A percentile compares a stretch with the other conserved stretches of the same genome.
These are phyloP conservation scores for Naganishia liquefaciens DNA, from an alignment of 1,284 basidiomycete species.

Conservation along the genomic window DNA sequence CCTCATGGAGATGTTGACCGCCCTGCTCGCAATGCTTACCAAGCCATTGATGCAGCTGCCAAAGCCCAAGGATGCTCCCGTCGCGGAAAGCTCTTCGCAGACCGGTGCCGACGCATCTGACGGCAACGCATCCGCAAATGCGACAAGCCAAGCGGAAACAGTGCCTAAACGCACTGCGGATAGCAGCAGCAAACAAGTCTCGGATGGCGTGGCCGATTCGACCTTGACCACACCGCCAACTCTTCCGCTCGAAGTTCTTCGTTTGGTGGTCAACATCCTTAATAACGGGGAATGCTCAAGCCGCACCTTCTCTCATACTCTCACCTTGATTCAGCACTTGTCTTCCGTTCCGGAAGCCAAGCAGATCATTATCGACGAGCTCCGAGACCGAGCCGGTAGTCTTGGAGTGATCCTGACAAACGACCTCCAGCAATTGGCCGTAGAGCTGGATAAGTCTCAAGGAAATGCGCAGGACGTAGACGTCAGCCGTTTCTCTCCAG, in stretches of 20 bases:
- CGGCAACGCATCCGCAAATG: conserved; percentile 2
- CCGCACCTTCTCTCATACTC: conserved; percentile 85
- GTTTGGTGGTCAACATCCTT: conserved; percentile 88
- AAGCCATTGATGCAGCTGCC: conserved; percentile 63
- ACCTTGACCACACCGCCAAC: conserved; percentile 62
- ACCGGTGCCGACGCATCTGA: not conserved
- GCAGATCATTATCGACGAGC: conserved; percentile 81
- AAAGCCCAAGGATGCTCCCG: not conserved
- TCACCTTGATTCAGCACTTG: conserved; percentile 84
- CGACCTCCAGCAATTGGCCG: conserved; percentile 74
- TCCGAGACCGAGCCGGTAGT: conserved; percentile 78
- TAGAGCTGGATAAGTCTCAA: conserved; percentile 63
- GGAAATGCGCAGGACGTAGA: conserved; percentile 61
- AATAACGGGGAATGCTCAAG: conserved; percentile 94
- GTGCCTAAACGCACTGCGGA: not conserved
- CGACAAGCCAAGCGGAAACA: conserved; percentile 2
- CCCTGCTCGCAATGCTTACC: conserved; percentile 79
- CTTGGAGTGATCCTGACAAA: conserved; percentile 71
- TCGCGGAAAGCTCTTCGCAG: not conserved
- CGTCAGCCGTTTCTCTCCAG: conserved; percentile 83
- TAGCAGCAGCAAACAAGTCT: conserved; percentile 10
- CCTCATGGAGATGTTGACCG: conserved; percentile 87
- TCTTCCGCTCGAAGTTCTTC: conserved; percentile 75
- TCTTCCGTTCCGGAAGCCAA: conserved; percentile 82
- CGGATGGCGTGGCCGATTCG: conserved; percentile 29